These are phyloP conservation scores for Rhododendron vialii DNA, from an alignment of 148 eudicot species.

Conservation along the genomic window DNA sequence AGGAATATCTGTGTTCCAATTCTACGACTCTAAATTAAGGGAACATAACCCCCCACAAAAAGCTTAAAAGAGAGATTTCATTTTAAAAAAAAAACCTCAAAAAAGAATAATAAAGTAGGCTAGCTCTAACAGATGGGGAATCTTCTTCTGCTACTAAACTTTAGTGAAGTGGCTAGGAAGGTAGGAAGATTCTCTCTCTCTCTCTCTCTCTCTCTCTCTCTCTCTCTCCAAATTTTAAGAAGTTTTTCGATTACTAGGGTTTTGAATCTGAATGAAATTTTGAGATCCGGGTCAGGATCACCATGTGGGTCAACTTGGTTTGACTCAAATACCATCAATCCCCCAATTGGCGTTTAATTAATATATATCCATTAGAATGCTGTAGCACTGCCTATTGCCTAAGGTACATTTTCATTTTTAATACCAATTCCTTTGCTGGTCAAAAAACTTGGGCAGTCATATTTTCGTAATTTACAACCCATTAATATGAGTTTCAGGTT, in stretches of 20 bases:
- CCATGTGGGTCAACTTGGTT: not conserved
- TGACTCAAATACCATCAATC: not conserved
- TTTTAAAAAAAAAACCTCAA: slow-evolving; percentile 1
- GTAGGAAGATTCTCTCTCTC: slow-evolving; percentile 55
- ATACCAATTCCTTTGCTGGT: not conserved
- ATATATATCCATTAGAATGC: not conserved
- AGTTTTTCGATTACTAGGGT: not conserved
- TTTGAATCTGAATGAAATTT: slow-evolving; percentile 10
- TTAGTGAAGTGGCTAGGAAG: slow-evolving; percentile 81
- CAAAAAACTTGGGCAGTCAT: not conserved
- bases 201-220: slow-evolving; percentile 21
- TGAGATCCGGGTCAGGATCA: slow-evolving; percentile 22
- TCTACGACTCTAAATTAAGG: slow-evolving; percentile 55
- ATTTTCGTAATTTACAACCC: not conserved
- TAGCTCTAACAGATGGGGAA: slow-evolving; percentile 33
- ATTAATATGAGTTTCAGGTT: not conserved
- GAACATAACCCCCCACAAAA: slow-evolving; percentile 19
- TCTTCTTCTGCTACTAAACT: slow-evolving; percentile 69
- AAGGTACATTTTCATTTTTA: not conserved
- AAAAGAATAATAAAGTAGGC: slow-evolving; percentile 48
- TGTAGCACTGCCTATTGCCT: not conserved
- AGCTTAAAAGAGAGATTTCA: slow-evolving; percentile 16
- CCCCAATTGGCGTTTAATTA: not conserved
- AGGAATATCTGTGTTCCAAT: slow-evolving; percentile 63
- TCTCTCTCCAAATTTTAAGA: not conserved